Percentiles rank a stretch among this genome's conserved stretches.
phyloP scores from a whole-genome alignment of 805 yeast genomes.

The Candida tallmaniae region DNA sequence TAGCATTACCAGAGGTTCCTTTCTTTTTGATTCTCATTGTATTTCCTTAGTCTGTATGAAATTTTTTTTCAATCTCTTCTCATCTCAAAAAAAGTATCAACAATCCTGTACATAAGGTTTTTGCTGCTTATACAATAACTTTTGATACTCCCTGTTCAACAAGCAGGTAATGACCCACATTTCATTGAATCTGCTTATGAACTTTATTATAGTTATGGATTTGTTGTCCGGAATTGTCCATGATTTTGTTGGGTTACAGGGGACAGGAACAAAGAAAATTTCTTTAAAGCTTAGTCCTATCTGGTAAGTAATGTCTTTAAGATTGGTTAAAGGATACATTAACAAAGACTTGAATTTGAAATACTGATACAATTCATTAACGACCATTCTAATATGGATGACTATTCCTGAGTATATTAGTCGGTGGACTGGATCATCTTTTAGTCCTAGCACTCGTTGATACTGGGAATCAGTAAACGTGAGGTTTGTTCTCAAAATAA shows the following conservation, averaged over 20 bases:
- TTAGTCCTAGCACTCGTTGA: conserved; percentile 10
- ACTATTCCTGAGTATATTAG: conserved; percentile 3
- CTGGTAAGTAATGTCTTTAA: conserved; percentile 19
- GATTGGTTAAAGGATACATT: conserved; percentile 20
- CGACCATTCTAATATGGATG: conserved; percentile 1
- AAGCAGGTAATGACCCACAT: conserved; percentile 24
- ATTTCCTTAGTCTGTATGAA: neutral
- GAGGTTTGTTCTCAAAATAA: conserved; percentile 10
- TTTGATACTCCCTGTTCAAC: conserved; percentile 7
- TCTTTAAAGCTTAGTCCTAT: conserved; percentile 20
- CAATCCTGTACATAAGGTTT: too few species aligned
- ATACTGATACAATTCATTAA: neutral
- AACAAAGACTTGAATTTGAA: conserved; percentile 5
- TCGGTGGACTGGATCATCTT: neutral
- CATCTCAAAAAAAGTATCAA: neutral
- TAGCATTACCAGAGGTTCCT: conserved; percentile 84
- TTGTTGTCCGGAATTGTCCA: neutral
- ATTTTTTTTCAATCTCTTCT: conserved; percentile 1
- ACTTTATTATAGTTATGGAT: conserved; percentile 8
- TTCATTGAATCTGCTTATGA: conserved; percentile 21
- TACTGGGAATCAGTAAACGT: conserved; percentile 11
- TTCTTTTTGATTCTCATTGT: conserved; percentile 78
- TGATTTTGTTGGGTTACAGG: neutral
- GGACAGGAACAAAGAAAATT: conserved; percentile 21
- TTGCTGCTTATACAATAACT: neutral